phyloP scores from a whole-genome alignment of 2,329 filamentous ascomycete species.

The Fusarium heterosporum region DNA sequence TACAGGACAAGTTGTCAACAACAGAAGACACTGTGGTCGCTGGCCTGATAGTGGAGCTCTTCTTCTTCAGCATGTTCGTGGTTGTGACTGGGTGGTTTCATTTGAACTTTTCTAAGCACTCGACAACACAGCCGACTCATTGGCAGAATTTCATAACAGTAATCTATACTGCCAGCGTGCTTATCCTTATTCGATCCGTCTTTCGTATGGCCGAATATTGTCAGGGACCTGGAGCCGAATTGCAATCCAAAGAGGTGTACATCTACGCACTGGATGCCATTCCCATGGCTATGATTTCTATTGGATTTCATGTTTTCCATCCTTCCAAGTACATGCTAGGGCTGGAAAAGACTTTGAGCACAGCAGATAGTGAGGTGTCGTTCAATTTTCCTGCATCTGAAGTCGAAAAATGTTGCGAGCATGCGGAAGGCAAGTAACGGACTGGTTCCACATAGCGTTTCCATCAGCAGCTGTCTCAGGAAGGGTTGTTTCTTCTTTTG shows the following conservation, averaged over 20 bases:
- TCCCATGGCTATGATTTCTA: background rate
- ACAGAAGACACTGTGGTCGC: background rate
- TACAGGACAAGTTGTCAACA: background rate
- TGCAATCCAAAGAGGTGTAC: conserved; percentile 2
- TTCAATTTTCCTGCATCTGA: background rate
- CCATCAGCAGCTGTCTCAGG: too few relatives aligned
- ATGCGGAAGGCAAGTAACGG: too few relatives aligned
- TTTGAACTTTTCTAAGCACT: background rate
- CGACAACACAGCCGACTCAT: background rate
- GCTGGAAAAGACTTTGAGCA: background rate
- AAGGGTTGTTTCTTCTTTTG: too few relatives aligned
- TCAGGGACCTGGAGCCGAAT: background rate
- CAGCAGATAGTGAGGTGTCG: background rate
- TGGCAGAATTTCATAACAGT: conserved; percentile 4
- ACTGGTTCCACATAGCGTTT: too few relatives aligned
- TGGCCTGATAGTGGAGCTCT: background rate
- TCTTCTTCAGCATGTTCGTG: conserved; percentile 9
- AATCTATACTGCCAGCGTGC: background rate
- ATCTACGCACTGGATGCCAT: background rate
- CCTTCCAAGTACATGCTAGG: conserved; percentile 1
- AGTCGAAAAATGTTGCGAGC: too few relatives aligned
- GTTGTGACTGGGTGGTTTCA: background rate
- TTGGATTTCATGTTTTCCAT: background rate
- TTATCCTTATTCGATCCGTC: conserved; percentile 2
- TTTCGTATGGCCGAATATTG: conserved; percentile 6